These are phyloP conservation scores for Teratosphaeria viscida DNA, from an alignment of 2,329 filamentous ascomycete species.

Conservation along the genomic window DNA sequence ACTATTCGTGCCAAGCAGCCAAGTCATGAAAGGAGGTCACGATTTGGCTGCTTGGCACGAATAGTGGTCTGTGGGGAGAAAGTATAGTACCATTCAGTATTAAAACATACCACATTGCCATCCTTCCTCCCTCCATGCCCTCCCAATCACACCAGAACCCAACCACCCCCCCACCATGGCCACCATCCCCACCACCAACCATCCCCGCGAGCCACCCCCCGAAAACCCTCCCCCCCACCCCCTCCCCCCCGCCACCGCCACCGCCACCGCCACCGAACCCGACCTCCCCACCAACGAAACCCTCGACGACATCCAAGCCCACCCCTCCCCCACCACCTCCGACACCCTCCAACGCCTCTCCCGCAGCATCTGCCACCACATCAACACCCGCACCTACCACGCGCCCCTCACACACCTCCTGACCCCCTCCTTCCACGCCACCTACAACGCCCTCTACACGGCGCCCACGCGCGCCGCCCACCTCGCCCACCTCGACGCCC, in stretches of 20 bases:
- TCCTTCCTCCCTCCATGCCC: too few relatives aligned
- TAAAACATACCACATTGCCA: too few relatives aligned
- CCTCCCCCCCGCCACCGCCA: neutral
- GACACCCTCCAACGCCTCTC: neutral
- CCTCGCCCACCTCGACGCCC: neutral
- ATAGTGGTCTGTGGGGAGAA: too few relatives aligned
- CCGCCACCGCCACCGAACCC: neutral
- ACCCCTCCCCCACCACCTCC: neutral
- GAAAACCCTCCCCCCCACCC: too few relatives aligned
- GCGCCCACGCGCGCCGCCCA: neutral
- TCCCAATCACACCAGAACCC: too few relatives aligned
- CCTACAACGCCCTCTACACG: neutral
- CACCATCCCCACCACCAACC: too few relatives aligned
- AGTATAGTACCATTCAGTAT: too few relatives aligned
- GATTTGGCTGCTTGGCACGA: too few relatives aligned
- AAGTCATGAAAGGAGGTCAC: too few relatives aligned
- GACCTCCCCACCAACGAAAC: neutral
- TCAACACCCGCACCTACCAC: neutral
- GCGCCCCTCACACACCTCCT: neutral
- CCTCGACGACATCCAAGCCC: neutral
- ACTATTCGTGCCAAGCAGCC: too few relatives aligned
- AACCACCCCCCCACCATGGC: slow-evolving; percentile 11
- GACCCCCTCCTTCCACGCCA: neutral
- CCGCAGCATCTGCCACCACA: neutral
- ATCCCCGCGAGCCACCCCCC: too few relatives aligned